Base-by-base conservation (phyloP, 495 filamentous ascomycete species). In the Penicillium antarcticum region DNA sequence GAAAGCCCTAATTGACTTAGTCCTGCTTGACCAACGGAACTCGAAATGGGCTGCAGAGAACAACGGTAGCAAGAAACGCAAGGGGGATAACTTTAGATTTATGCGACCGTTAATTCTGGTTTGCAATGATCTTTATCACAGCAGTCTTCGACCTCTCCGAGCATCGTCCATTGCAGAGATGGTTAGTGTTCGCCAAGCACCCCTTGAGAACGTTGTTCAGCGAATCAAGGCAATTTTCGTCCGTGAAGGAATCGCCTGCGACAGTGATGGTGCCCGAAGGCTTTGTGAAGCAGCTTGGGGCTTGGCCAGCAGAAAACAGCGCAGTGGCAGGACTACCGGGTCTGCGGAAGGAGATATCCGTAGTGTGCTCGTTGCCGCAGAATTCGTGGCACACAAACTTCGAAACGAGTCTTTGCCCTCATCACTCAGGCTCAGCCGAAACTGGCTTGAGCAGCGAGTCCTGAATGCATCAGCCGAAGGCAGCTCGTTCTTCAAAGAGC, bases 111-210 rank as follows among this genome's bases (percentile, higher is more conserved):
- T 98, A 31, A 90, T 98, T 51, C 70, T 97, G 23, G 91, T 98
- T 51, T 98, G 94, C 77, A 98, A 98, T 53, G 94, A 98, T 69
- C 80, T 96, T n/a, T 98, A 98, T 65, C 89, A 95, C 59, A 81
- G 94, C 18, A 88, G 91, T 47, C 78, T 98, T 21, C 82, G 89
- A 10, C 89, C 88, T 16, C 79, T 98, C 14, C 82, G 94, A 23
- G 84, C 88, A 46, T 89, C 89, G 0, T 82, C 78, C 14, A 71
- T 87, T 31, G 94, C 92, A 2, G 94, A 98, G 66, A 82, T 96
- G 29, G 87, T 98, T n/a, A 88, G 94, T 67, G 85, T 95, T 38
- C 86, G 92, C 40, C 92, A 91, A 52, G 91, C 94, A 0, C 85
- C 91, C 5, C 68, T 96, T 9, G 90, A 92, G 51, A 87, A 89